Conservation (phyloP, 1,139 yeast species). For the Geotrichum siamense region DNA sequence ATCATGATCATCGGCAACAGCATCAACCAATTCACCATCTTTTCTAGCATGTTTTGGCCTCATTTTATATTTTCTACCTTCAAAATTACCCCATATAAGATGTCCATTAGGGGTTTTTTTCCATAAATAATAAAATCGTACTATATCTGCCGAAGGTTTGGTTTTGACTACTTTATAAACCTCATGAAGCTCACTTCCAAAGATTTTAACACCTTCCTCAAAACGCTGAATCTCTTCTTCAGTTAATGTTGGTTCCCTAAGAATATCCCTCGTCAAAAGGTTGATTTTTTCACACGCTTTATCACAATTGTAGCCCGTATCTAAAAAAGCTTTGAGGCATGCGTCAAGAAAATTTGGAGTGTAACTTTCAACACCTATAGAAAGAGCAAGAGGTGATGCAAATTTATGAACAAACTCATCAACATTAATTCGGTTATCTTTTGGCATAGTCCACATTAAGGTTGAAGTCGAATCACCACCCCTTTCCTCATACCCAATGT, state of each 20-base stretch:
- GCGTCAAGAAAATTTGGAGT: slow-evolving; percentile 77
- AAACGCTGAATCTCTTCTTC: slow-evolving; percentile 57
- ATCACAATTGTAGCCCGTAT: slow-evolving; percentile 42
- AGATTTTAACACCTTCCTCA: slow-evolving; percentile 64
- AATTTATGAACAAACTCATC: slow-evolving; percentile 40
- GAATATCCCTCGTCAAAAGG: slow-evolving; percentile 46
- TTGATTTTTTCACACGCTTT: slow-evolving; percentile 3
- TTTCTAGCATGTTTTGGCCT: slow-evolving; percentile 29
- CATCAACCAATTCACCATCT: slow-evolving; percentile 35
- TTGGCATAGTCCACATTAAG: slow-evolving; percentile 56
- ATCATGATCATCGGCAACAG: slow-evolving; percentile 59
- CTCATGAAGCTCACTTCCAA: slow-evolving; percentile 76
- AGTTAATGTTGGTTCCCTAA: slow-evolving; percentile 71
- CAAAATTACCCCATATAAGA: slow-evolving; percentile 73
- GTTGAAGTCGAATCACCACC: slow-evolving; percentile 71
- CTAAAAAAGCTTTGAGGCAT: slow-evolving; percentile 49
- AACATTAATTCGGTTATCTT: slow-evolving; percentile 13
- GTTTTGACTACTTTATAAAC: slow-evolving; percentile 62
- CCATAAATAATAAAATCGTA: slow-evolving; percentile 83
- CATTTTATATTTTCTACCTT: slow-evolving; percentile 58
- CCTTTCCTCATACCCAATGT: slow-evolving; percentile 76
- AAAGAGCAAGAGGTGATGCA: slow-evolving; percentile 54
- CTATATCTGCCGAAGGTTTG: slow-evolving; percentile 69
- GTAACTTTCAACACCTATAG: slow-evolving; percentile 40
- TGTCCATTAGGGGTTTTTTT: slow-evolving; percentile 75